Conservation (phyloP, 2,329 filamentous ascomycete genomes). For the Phaeosphaeria sp. region DNA sequence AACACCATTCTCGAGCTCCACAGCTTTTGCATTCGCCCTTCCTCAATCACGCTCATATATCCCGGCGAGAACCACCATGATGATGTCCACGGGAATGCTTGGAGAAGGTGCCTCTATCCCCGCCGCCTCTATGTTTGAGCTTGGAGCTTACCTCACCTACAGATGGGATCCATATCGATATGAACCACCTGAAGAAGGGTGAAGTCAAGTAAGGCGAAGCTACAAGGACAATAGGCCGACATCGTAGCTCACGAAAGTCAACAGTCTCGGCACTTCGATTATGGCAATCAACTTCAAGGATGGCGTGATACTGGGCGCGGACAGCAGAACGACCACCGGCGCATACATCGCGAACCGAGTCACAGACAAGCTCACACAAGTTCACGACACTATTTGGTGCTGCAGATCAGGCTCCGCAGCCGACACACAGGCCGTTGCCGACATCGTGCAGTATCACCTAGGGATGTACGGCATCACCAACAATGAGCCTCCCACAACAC, state of each 20-base stretch:
- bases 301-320: conserved; percentile 95
- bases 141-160: conserved; percentile 36
- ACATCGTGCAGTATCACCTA: conserved; percentile 97
- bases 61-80: conserved; percentile 21
- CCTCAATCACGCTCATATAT: conserved; percentile 1
- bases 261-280: conserved; percentile 93
- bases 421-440: conserved; percentile 96
- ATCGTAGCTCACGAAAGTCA: conserved; percentile 1
- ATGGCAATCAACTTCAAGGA: conserved; percentile 99
- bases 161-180: conserved; percentile 99
- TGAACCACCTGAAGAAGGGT: conserved; percentile 97
- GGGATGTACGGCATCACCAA: conserved; percentile 91
- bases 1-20: background rate
- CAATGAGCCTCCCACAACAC: conserved; percentile 88
- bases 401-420: conserved; percentile 97
- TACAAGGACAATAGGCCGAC: background rate
- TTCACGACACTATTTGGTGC: conserved; percentile 99
- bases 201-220: conserved; percentile 88
- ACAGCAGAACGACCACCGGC: conserved; percentile 96
- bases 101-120: conserved; percentile 46
- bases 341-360: conserved; percentile 99
- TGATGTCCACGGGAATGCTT: conserved; percentile 46
- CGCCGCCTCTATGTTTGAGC: conserved; percentile 9
- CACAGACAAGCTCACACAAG: conserved; percentile 98
- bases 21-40: conserved; percentile 1